Base-by-base conservation (phyloP, 495 filamentous ascomycete genomes). In the Penicillium argentinense region DNA sequence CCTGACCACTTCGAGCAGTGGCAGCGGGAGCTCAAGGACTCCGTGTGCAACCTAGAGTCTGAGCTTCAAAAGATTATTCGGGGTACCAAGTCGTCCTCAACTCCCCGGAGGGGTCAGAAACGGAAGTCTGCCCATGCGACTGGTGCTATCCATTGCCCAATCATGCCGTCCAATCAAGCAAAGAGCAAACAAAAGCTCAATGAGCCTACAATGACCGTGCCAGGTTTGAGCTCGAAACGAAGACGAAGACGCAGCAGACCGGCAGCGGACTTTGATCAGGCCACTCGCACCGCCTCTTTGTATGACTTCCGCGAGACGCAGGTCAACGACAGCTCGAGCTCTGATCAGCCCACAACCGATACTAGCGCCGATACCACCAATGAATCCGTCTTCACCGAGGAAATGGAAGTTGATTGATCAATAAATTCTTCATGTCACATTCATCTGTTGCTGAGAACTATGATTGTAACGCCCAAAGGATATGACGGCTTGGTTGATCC, bases 11-110 rank as follows among this genome's bases (percentile, higher is more conserved):
- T 58, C 9, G 61, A 64, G 37, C 40, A 43, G 9, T 64, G 63
- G 64, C 67, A 71, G 54, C 53, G 58, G 8, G 70, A 72, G 9
- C 44, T 74, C 25, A 41, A 59, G 6, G 55, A 63, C 13, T 65
- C 49, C 1, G 64, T 73, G 51, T 51, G 68, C 19, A 55, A 51
- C 9, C 45, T 72, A 7, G 45, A 58, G 11, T 63, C 59, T 24
- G 48, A 68, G 16, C 47, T 54, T 1, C 54, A 60, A 38, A 9
- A 22, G 9, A 48, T 32, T 29, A 53, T 18, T 16, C 39, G 14
- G 17, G 3, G 39, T 23, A 21, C 41, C 9, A 49, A 30, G 14
- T 13, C 27, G 5, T 32, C 23, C 5, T 1, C 40, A 3, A 40
- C 17, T 6, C 49, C 38, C 18, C 61, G 48, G 9, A 59, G 60